Evolutionary conservation across 345 rosid species (phyloP), one percentile per base, ranked within the genome.

Genomic region (Camelina laxa): DNA sequence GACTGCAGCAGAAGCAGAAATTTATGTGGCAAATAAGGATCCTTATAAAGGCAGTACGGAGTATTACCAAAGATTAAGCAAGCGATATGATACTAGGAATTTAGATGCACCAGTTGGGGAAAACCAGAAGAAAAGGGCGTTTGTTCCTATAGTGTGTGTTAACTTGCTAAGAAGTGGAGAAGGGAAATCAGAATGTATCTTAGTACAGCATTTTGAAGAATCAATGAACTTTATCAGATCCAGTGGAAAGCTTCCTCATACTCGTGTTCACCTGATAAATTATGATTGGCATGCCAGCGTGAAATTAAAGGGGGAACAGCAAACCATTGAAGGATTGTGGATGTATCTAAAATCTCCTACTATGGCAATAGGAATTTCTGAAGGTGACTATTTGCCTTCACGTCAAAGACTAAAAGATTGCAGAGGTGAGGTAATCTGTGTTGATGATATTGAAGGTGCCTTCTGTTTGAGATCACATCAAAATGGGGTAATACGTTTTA

Each of bases 1-100:
- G 36, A 92, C 93, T 27, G 91, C 97, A 27, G 92, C 96, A 58
- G 99, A 95, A 83, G 99, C 99, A 64, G 99, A 92, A 78, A 95
- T 92, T 67, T 90, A 90, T 87, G 94, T 95, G 81, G 85, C 96
- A 54, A 90, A 85, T 76, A 84, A 64, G 61, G 96, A 89, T 81
- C 97, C 99, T 2, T 95, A 92, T 77, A 92, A 87, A 84, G 97
- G 99, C 76, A 95, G 99, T 69, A 58, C 84, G 19, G 84, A 88
- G 80, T 92, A 95, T 80, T 94, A 90, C 80, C 83, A 81, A 75
- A 90, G 99, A 82, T 80, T 92, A 86, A 90, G 88, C 84, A 89
- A 81, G 74, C 84, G 96, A 74, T 95, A 95, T 54, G 93, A 94
- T 82, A 82, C 93, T 67, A 84, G 89, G 65, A 79, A 82, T 78